Conservation (phyloP, 129 eudicot genomes). For the Flaveria ramosissima region DNA sequence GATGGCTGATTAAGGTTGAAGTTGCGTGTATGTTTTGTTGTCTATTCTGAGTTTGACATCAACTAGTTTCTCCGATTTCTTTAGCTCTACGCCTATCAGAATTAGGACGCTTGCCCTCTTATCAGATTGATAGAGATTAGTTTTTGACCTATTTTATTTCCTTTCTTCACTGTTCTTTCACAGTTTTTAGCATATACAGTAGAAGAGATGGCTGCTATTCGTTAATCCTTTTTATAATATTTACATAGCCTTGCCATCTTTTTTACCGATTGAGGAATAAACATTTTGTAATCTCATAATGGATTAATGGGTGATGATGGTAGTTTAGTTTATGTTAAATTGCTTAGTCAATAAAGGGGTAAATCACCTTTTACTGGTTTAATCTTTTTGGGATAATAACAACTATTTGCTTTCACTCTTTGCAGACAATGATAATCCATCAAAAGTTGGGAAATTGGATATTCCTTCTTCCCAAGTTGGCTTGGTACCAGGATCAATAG, state of each 20-base stretch:
- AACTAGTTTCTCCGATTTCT: too few species aligned
- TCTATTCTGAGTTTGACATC: too few species aligned
- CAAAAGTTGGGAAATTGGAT: conserved; percentile 72
- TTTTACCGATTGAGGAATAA: neutral
- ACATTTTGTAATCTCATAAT: neutral
- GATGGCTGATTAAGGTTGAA: too few species aligned
- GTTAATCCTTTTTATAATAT: too few species aligned
- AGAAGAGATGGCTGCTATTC: neutral
- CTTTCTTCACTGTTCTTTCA: neutral
- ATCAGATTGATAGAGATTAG: neutral
- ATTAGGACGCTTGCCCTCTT: too few species aligned
- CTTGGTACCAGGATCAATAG: conserved; percentile 67
- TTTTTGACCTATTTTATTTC: neutral
- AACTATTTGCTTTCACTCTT: conserved; percentile 13
- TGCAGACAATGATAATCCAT: conserved; percentile 76
- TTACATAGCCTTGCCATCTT: neutral
- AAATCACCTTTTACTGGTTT: neutral
- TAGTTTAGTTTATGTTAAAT: neutral
- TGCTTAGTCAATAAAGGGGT: conserved; percentile 12
- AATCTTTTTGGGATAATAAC: neutral
- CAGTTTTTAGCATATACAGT: too few species aligned
- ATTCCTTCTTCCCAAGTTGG: conserved; percentile 59
- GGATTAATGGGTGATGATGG: neutral
- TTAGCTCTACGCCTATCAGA: too few species aligned
- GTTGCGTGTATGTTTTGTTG: too few species aligned